Evolutionary conservation across 345 rosid species (phyloP).

Genomic region (Zanthoxylum bungeanum): DNA sequence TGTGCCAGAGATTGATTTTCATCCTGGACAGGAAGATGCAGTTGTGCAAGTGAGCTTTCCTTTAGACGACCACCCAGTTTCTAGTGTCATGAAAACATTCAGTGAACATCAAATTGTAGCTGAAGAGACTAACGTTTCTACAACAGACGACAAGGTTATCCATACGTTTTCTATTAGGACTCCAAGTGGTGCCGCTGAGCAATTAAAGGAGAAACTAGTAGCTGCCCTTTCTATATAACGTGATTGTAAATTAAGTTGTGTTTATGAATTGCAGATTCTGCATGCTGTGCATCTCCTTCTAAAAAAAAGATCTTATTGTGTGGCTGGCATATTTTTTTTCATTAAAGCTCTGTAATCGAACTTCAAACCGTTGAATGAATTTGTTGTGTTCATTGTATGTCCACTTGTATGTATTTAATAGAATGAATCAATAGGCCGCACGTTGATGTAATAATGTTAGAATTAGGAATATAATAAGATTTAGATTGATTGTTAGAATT

Average conservation of each 20-base stretch:
- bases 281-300: conserved; percentile 1
- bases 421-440: background rate
- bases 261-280: background rate
- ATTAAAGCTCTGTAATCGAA: conserved; percentile 14
- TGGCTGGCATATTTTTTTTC: background rate
- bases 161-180: conserved; percentile 57
- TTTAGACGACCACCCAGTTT: conserved; percentile 65
- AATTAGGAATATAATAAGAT: no score
- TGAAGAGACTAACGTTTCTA: conserved; percentile 55
- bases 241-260: conserved; percentile 1
- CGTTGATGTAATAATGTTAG: no score
- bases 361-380: conserved; percentile 3
- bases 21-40: no score
- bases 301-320: background rate
- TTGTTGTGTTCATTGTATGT: background rate
- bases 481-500: no score
- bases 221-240: conserved; percentile 53
- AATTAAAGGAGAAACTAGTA: conserved; percentile 73
- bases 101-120: conserved; percentile 56
- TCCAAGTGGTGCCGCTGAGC: conserved; percentile 66
- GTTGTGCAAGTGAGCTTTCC: conserved; percentile 70
- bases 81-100: conserved; percentile 55
- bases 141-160: conserved; percentile 55
- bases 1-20: no score
- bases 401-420: background rate